Percentiles rank a stretch among this genome's conserved stretches.
phyloP scores from a whole-genome alignment of 2,329 filamentous ascomycete species.

The Aurifilum marmelostoma region DNA sequence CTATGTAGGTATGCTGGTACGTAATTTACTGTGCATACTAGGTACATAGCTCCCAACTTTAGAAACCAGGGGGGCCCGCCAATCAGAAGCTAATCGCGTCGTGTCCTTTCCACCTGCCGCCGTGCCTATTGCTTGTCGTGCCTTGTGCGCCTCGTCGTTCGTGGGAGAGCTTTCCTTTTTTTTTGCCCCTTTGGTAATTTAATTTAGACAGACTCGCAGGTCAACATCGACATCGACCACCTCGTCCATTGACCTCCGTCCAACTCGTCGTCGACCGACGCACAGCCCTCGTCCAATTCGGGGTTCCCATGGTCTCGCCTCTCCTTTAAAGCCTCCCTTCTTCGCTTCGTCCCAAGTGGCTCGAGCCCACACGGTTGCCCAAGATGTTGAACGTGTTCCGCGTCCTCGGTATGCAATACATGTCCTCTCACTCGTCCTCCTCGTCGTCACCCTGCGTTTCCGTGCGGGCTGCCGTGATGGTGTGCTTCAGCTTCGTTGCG shows the following conservation, averaged over 20 bases:
- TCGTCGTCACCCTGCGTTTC: constrained; percentile 21
- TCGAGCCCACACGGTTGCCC: constrained; percentile 25
- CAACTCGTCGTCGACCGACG: constrained; percentile 2
- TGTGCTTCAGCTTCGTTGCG: constrained; percentile 18
- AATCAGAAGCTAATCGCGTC: constrained; percentile 48
- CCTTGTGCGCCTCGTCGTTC: background rate
- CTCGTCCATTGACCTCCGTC: background rate
- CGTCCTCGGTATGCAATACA: constrained; percentile 52
- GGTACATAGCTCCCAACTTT: constrained; percentile 16
- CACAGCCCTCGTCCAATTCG: background rate
- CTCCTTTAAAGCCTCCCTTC: constrained; percentile 7
- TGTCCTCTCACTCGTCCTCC: background rate
- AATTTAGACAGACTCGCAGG: background rate
- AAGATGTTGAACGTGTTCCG: constrained; percentile 63
- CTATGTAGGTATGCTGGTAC: constrained; percentile 3
- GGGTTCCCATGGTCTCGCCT: constrained; percentile 3
- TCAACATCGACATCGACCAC: background rate
- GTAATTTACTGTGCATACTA: constrained; percentile 11
- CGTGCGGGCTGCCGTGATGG: constrained; percentile 18
- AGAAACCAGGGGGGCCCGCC: constrained; percentile 34
- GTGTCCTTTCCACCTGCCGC: constrained; percentile 42
- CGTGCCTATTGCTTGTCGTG: background rate
- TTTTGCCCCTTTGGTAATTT: too few relatives aligned
- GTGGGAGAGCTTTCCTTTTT: constrained; percentile 8
- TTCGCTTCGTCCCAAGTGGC: constrained; percentile 14